Percentiles rank a stretch among this genome's conserved stretches.
Conservation (phyloP, 225 moss, liverwort and hornwort genomes). For the Neckera pumila region DNA sequence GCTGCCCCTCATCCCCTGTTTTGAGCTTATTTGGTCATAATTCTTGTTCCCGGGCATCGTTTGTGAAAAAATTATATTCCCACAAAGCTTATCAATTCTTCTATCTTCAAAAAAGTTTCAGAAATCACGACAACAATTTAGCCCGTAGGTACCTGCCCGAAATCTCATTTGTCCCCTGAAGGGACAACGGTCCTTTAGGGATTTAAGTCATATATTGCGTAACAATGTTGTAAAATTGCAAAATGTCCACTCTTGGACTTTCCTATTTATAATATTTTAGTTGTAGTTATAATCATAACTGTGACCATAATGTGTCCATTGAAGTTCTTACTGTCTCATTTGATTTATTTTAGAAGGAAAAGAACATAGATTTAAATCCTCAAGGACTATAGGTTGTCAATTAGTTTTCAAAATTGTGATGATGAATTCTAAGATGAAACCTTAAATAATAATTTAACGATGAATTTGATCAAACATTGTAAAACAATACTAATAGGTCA, state of each 20-base stretch:
- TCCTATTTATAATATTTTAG: neutral
- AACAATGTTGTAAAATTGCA: neutral
- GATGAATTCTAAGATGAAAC: neutral
- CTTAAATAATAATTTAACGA: too few relatives aligned
- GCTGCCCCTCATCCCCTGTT: too few relatives aligned
- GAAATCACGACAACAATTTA: too few relatives aligned
- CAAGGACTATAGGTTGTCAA: accelerated
- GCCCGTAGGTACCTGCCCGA: too few relatives aligned
- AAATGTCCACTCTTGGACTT: neutral
- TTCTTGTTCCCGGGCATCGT: too few relatives aligned
- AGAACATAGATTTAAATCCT: neutral
- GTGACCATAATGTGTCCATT: accelerated
- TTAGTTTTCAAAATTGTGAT: neutral
- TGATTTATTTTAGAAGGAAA: neutral
- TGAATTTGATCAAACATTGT: neutral
- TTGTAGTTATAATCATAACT: neutral
- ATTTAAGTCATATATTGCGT: neutral
- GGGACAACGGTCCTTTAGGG: too few relatives aligned
- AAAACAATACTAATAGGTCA: too few relatives aligned
- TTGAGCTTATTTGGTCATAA: too few relatives aligned
- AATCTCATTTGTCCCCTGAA: too few relatives aligned
- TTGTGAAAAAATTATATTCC: too few relatives aligned
- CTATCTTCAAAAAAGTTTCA: too few relatives aligned
- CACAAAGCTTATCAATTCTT: too few relatives aligned
- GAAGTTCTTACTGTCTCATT: neutral